Percentiles rank a stretch among this genome's conserved stretches.
These are phyloP conservation scores for Daldinia loculata DNA, from an alignment of 495 filamentous ascomycete species.

Conservation along the genomic window DNA sequence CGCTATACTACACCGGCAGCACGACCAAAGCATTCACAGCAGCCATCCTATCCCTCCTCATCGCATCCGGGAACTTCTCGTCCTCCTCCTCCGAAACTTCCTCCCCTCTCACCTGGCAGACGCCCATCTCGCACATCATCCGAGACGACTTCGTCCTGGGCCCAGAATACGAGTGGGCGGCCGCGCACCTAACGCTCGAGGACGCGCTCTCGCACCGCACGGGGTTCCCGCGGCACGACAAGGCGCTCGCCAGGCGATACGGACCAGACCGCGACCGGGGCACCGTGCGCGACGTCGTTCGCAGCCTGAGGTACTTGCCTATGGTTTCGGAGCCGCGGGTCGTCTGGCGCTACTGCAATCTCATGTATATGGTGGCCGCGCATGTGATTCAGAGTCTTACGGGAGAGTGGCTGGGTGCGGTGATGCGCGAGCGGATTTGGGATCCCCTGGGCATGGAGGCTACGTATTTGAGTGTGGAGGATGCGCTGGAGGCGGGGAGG, in stretches of 20 bases:
- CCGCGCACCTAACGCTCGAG: slow-evolving; percentile 59
- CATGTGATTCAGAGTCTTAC: slow-evolving; percentile 56
- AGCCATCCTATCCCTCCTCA: slow-evolving; percentile 56
- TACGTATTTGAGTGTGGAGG: slow-evolving; percentile 59
- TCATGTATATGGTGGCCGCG: slow-evolving; percentile 58
- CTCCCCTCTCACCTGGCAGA: slow-evolving; percentile 54
- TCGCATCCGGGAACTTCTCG: slow-evolving; percentile 50
- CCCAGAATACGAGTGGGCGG: slow-evolving; percentile 54
- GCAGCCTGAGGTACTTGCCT: slow-evolving; percentile 56
- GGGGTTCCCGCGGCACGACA: slow-evolving; percentile 58
- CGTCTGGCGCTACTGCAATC: slow-evolving; percentile 61
- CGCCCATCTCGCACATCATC: slow-evolving; percentile 59
- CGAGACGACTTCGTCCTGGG: slow-evolving; percentile 61
- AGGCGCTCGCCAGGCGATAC: slow-evolving; percentile 16
- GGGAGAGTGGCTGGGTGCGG: slow-evolving; percentile 52
- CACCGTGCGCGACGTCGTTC: slow-evolving; percentile 43
- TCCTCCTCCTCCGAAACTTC: slow-evolving; percentile 1
- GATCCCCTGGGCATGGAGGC: slow-evolving; percentile 57
- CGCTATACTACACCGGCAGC: slow-evolving; percentile 51
- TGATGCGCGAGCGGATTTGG: slow-evolving; percentile 57
- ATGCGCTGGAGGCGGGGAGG: slow-evolving; percentile 37
- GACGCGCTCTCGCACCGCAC: slow-evolving; percentile 62
- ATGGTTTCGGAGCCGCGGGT: slow-evolving; percentile 51
- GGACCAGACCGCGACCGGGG: slow-evolving; percentile 4
- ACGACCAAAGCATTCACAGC: slow-evolving; percentile 68